These are phyloP conservation scores for Mediolabrus comicus DNA, from an alignment of 108 stramenopile genomes.

Conservation along the genomic window DNA sequence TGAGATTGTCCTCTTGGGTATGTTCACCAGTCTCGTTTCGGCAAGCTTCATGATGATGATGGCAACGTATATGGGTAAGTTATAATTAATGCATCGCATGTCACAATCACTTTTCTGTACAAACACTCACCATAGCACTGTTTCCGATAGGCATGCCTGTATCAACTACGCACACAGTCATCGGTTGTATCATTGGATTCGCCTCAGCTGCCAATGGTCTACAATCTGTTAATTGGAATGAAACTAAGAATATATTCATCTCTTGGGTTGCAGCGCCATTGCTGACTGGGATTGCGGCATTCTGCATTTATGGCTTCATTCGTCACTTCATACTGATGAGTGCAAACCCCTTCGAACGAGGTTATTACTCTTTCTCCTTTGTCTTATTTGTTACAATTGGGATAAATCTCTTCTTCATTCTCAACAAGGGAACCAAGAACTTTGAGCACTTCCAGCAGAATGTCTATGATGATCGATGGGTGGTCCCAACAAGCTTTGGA, in stretches of 20 bases:
- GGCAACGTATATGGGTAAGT: constrained; percentile 16
- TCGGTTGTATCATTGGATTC: constrained; percentile 25
- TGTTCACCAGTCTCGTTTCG: constrained; percentile 50
- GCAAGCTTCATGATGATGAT: constrained; percentile 39
- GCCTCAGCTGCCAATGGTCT: constrained; percentile 20
- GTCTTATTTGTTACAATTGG: constrained; percentile 44
- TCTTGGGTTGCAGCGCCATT: constrained; percentile 61
- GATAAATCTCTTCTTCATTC: constrained; percentile 50
- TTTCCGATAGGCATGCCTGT: constrained; percentile 23
- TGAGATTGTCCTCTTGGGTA: constrained; percentile 53
- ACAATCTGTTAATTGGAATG: constrained; percentile 44
- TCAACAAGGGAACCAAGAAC: constrained; percentile 51
- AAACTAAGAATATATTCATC: constrained; percentile 35
- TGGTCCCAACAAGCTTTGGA: constrained; percentile 25
- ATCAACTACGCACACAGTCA: constrained; percentile 24
- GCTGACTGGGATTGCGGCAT: constrained; percentile 35
- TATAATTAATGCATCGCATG: too few species aligned
- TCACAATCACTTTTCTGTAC: too few species aligned
- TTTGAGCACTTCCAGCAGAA: constrained; percentile 25
- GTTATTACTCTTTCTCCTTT: constrained; percentile 51
- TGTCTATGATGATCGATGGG: constrained; percentile 24
- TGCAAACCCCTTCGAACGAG: constrained; percentile 41
- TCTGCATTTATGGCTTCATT: constrained; percentile 34
- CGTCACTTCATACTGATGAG: constrained; percentile 14
- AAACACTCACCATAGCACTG: too few species aligned